phyloP scores from a whole-genome alignment of 768 basidiomycete species.

The Psilocybe sp. region DNA sequence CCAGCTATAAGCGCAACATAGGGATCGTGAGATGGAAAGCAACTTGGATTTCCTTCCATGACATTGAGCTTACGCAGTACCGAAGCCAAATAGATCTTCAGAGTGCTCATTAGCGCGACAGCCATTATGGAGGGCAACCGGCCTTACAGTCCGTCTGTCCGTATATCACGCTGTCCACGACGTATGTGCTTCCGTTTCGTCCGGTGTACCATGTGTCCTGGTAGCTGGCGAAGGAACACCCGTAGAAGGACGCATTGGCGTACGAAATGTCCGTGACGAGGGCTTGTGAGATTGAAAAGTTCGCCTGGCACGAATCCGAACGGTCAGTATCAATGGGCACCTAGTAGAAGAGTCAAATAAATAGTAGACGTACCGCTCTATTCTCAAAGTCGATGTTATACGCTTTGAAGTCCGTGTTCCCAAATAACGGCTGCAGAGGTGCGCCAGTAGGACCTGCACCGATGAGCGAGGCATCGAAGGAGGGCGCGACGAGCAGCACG shows the following conservation, averaged over 20 bases:
- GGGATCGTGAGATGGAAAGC: background rate
- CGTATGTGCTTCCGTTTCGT: slow-evolving; percentile 54
- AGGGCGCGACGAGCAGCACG: slow-evolving; percentile 55
- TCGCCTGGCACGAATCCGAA: slow-evolving; percentile 31
- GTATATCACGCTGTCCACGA: slow-evolving; percentile 58
- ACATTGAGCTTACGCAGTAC: slow-evolving; percentile 45
- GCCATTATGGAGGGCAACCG: background rate
- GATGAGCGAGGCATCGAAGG: slow-evolving; percentile 53
- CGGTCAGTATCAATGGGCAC: background rate
- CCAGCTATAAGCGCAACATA: slow-evolving; percentile 35
- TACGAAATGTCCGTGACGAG: slow-evolving; percentile 61
- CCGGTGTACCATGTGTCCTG: slow-evolving; percentile 72
- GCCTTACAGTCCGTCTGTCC: slow-evolving; percentile 62
- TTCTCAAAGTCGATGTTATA: slow-evolving; percentile 71
- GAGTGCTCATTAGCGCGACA: background rate
- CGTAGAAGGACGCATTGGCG: slow-evolving; percentile 67
- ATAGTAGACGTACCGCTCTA: slow-evolving; percentile 46
- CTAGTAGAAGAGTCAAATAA: background rate
- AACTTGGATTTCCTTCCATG: background rate
- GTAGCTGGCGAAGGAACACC: slow-evolving; percentile 56
- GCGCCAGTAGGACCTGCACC: slow-evolving; percentile 61
- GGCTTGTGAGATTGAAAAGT: slow-evolving; percentile 60
- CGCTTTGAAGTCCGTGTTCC: slow-evolving; percentile 55
- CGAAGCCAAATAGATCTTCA: slow-evolving; percentile 57
- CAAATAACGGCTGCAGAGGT: slow-evolving; percentile 47